phyloP scores from a whole-genome alignment of 192 early-diverging fungal species.

The Kickxella alabastrina region DNA sequence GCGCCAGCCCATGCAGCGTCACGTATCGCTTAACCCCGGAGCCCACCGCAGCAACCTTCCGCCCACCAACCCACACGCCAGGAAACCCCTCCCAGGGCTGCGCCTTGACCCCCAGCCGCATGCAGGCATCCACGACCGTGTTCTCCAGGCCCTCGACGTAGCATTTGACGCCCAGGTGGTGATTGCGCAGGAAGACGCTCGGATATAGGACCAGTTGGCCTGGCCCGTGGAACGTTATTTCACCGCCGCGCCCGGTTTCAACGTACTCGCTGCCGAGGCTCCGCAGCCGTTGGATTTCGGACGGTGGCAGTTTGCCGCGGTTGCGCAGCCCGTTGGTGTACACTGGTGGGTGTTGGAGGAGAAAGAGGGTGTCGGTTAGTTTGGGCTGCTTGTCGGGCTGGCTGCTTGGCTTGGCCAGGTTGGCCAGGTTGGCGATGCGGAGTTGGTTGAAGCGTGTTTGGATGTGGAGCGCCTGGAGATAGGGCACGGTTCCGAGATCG shows the following conservation, averaged over 20 bases:
- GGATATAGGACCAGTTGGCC: slow-evolving; percentile 97
- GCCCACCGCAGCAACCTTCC: slow-evolving; percentile 94
- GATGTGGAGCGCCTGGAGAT: slow-evolving; percentile 56
- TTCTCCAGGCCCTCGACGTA: slow-evolving; percentile 81
- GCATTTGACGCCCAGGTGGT: slow-evolving; percentile 63
- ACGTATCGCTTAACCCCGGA: slow-evolving; percentile 84
- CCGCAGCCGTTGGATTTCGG: slow-evolving; percentile 54
- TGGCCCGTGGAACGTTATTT: slow-evolving; percentile 96
- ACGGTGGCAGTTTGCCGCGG: slow-evolving; percentile 50
- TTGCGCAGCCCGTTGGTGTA: slow-evolving; percentile 90
- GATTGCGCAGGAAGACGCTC: slow-evolving; percentile 72
- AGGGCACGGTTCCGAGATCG: slow-evolving; percentile 52
- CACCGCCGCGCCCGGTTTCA: slow-evolving; percentile 81
- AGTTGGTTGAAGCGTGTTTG: slow-evolving; percentile 57
- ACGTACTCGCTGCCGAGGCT: slow-evolving; percentile 60
- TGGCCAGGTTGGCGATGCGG: too few relatives aligned
- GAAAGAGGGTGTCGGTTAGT: slow-evolving; percentile 55
- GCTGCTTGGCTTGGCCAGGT: too few relatives aligned
- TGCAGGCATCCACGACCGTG: slow-evolving; percentile 70
- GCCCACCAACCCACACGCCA: slow-evolving; percentile 85
- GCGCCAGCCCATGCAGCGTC: slow-evolving; percentile 89
- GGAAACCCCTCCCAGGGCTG: slow-evolving; percentile 64
- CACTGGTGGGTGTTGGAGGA: slow-evolving; percentile 83
- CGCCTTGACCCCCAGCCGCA: slow-evolving; percentile 61
- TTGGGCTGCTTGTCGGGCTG: too few relatives aligned